Evolutionary conservation across 2,329 filamentous ascomycete genomes (phyloP), one percentile per base, ranked within the genome.

Genomic region (Fusarium albosuccineum): DNA sequence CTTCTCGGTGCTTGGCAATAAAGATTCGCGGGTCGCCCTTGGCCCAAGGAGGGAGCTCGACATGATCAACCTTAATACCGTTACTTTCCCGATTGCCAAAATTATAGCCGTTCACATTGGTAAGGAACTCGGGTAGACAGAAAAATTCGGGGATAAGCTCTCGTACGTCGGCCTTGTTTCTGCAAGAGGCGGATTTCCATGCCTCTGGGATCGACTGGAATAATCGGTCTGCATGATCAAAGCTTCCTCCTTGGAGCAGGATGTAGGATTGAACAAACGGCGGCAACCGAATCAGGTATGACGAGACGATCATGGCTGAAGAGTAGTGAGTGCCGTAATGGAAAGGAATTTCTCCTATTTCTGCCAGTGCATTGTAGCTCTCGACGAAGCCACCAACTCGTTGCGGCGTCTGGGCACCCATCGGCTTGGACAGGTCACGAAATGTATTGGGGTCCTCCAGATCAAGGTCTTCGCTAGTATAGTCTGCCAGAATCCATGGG

Each of bases 301-400:
- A 97, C 11, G 94, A 94, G 7, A 99, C 96, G 61, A 97, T 97
- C 96, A 98, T 99, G 8, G 96, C 96, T 3, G 96, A 98, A 1
- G 96, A 98, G 78, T 99, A 99, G 77, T 99, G 97, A 0, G 97
- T 99, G 16, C 96, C 96, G 71, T 98, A 99, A 76, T 99, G 96
- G 76, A 97, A 99, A 0, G 96, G 92, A 1, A 92, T 91, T 45
- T 97, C 94, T 8, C 91, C 93, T 84, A 99, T 97, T 76, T 98
- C 96, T 1, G 91, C 91, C 76, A 99, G 91, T 14, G 93, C 92
- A 69, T 90, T 89, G 77, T 97, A 98, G 30, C 94, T 89, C 72
- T 97, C 92, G 52, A 89, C 86, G 73, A 96, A 97, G 7, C 94
- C 92, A 0, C 87, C 83, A 67, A 97, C 92, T 67, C 95, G 87